Evolutionary conservation across 2,329 filamentous ascomycete genomes (phyloP).

Genomic region (Trichophyton benhamiae): DNA sequence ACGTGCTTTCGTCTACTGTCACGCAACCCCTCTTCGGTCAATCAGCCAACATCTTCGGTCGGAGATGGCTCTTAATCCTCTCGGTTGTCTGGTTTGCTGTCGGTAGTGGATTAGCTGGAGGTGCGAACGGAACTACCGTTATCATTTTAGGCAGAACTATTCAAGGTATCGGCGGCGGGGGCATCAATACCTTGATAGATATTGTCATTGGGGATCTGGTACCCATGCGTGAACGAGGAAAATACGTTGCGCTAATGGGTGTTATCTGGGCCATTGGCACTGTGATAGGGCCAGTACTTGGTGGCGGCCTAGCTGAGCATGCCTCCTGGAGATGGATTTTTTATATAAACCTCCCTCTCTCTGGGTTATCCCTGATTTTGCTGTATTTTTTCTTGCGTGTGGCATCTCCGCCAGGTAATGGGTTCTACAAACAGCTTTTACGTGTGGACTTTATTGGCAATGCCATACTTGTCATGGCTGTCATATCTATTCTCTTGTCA

Average conservation of each 20-base stretch:
- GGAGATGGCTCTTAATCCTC: conserved; percentile 31
- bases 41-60: conserved; percentile 40
- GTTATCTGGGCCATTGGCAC: background rate
- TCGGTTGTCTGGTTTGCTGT: conserved; percentile 34
- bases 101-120: background rate
- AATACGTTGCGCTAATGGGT: background rate
- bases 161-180: background rate
- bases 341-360: conserved; percentile 29
- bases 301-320: background rate
- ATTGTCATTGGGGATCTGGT: background rate
- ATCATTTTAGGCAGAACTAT: background rate
- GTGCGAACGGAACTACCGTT: background rate
- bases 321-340: conserved; percentile 17
- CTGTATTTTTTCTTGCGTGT: conserved; percentile 21
- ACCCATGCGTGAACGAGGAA: background rate
- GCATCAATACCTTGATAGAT: background rate
- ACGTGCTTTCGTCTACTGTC: conserved; percentile 5
- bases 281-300: background rate
- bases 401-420: conserved; percentile 16
- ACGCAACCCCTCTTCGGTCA: conserved; percentile 42
- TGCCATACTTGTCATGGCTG: conserved; percentile 23
- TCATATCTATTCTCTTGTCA: conserved; percentile 27
- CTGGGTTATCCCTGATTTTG: conserved; percentile 18
- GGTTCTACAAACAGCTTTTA: conserved; percentile 22
- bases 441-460: conserved; percentile 27